Percentiles rank a stretch among this genome's conserved stretches.
phyloP scores from a whole-genome alignment of 495 filamentous ascomycete genomes.

The Podospora sp. region DNA sequence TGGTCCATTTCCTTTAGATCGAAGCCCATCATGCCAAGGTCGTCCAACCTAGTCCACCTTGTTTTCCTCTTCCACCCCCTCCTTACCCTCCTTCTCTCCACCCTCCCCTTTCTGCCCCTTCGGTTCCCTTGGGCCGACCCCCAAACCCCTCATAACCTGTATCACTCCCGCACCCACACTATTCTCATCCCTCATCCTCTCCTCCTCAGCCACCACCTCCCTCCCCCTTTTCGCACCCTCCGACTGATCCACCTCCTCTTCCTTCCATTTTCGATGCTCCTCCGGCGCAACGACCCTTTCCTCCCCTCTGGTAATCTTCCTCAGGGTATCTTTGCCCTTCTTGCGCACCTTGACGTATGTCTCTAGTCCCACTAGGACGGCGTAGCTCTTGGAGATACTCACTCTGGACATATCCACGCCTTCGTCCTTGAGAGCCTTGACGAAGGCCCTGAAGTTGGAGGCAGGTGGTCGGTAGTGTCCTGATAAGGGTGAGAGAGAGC shows the following conservation, averaged over 20 bases:
- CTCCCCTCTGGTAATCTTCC: slow-evolving; percentile 36
- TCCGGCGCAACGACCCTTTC: slow-evolving; percentile 48
- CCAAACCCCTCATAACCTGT: slow-evolving; percentile 42
- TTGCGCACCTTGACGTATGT: slow-evolving; percentile 67
- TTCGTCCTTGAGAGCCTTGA: slow-evolving; percentile 67
- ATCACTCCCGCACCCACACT: slow-evolving; percentile 34
- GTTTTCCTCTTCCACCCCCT: not conserved
- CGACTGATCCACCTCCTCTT: slow-evolving; percentile 51
- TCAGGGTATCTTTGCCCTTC: slow-evolving; percentile 56
- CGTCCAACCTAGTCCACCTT: not conserved
- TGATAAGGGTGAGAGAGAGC: slow-evolving; percentile 58
- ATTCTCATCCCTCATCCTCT: slow-evolving; percentile 43
- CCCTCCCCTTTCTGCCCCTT: slow-evolving; percentile 25
- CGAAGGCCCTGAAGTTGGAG: slow-evolving; percentile 77
- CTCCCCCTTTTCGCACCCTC: slow-evolving; percentile 54
- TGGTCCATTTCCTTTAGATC: not conserved
- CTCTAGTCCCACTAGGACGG: slow-evolving; percentile 80
- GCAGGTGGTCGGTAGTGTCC: slow-evolving; percentile 88
- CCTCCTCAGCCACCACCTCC: slow-evolving; percentile 41
- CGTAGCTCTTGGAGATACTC: slow-evolving; percentile 77
- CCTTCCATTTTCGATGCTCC: slow-evolving; percentile 42
- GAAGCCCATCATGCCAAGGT: not conserved
- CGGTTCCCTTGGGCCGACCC: slow-evolving; percentile 32
- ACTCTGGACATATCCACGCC: slow-evolving; percentile 80
- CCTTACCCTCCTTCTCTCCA: not conserved